Percentiles rank a stretch among this genome's conserved stretches.
phyloP scores from a whole-genome alignment of 2,329 filamentous ascomycete species.

The Apiospora kogelbergensis region DNA sequence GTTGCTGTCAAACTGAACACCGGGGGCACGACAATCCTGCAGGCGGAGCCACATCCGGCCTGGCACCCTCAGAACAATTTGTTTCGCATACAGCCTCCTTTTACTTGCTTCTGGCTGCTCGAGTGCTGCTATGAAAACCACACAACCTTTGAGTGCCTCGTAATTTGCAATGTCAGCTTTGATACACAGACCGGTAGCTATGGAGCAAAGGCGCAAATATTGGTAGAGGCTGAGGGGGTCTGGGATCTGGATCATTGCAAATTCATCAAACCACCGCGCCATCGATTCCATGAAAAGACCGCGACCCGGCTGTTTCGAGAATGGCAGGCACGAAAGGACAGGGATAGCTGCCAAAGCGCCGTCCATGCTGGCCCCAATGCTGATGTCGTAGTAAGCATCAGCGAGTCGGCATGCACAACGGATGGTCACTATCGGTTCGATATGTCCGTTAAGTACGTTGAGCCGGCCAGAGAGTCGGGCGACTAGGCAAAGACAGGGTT shows the following conservation, averaged over 20 bases:
- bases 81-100: neutral
- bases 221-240: no score
- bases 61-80: neutral
- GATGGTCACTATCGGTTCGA: neutral
- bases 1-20: neutral
- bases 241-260: no score
- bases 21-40: neutral
- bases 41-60: neutral
- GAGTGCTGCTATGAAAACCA: neutral
- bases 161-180: neutral
- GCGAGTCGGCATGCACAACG: no score
- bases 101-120: neutral
- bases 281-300: no score
- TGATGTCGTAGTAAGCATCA: no score
- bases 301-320: no score
- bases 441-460: neutral
- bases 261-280: no score
- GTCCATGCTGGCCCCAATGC: no score
- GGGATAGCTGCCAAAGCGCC: no score
- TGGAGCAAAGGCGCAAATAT: neutral
- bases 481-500: no score
- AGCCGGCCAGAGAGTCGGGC: no score
- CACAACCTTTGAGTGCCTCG: neutral
- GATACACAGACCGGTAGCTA: neutral
- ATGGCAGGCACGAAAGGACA: no score